phyloP scores from a whole-genome alignment of 192 early-diverging fungal genomes.

The Coemansia sp. region DNA sequence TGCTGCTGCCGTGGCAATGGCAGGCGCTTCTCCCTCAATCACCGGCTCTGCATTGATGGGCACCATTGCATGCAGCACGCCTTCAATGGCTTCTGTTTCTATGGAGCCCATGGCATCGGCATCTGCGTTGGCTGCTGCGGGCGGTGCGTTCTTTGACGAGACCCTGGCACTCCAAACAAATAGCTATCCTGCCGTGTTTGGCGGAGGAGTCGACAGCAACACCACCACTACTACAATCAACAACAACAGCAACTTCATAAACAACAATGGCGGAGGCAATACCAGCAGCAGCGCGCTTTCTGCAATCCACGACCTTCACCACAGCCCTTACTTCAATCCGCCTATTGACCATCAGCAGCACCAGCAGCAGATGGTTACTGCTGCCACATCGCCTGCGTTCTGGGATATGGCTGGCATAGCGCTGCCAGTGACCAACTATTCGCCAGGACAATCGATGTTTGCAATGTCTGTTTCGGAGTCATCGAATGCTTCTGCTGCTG shows the following conservation, averaged over 20 bases:
- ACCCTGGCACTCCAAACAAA: not conserved
- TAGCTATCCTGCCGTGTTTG: not conserved
- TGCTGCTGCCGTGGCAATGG: conserved; percentile 6
- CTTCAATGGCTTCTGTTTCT: not conserved
- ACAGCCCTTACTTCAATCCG: not conserved
- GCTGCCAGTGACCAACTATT: not conserved
- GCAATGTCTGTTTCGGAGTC: not conserved
- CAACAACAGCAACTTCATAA: too few relatives aligned
- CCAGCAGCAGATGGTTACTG: not conserved
- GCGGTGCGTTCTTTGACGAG: not conserved
- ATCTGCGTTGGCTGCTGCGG: not conserved
- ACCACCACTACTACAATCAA: too few relatives aligned
- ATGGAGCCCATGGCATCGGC: conserved; percentile 1
- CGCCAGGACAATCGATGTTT: conserved; percentile 10
- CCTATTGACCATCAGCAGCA: not conserved
- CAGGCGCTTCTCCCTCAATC: not conserved
- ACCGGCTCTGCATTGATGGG: not conserved
- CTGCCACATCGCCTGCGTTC: conserved; percentile 22
- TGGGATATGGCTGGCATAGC: conserved; percentile 19
- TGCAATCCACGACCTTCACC: not conserved
- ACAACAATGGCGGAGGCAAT: too few relatives aligned
- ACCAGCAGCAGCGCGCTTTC: conserved; percentile 4
- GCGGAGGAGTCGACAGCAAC: conserved; percentile 1
- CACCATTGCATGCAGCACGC: not conserved
- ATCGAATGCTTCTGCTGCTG: conserved; percentile 1